A percentile compares a stretch with the other conserved stretches of the same genome.
Conservation (phyloP, 768 basidiomycete genomes). For the Calocera viscosa region DNA sequence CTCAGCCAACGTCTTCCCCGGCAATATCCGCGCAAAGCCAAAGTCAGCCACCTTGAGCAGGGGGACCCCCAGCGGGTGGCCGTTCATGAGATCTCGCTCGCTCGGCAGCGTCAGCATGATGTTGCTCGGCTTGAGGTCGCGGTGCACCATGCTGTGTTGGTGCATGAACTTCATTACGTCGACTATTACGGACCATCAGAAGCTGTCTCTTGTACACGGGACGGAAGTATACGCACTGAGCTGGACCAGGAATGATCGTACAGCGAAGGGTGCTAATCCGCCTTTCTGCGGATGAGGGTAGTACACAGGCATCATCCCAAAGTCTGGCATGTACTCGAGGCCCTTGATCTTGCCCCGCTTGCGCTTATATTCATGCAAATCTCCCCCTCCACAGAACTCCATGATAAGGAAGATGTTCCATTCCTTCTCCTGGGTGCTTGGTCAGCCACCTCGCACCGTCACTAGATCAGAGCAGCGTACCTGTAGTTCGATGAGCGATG, state of each 20-base stretch:
- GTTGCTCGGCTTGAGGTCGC: constrained; percentile 95
- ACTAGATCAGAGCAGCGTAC: constrained; percentile 35
- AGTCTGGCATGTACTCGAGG: constrained; percentile 63
- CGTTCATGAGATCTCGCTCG: constrained; percentile 29
- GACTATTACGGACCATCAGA: constrained; percentile 35
- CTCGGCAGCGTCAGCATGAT: constrained; percentile 14
- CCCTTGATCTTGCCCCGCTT: constrained; percentile 88
- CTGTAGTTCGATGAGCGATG: constrained; percentile 82
- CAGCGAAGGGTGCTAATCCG: constrained; percentile 79
- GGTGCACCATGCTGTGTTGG: constrained; percentile 78
- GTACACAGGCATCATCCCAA: constrained; percentile 60
- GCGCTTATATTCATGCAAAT: constrained; percentile 94
- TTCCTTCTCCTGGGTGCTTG: constrained; percentile 31
- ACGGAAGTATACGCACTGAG: constrained; percentile 44
- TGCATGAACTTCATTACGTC: constrained; percentile 88
- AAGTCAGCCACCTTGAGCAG: constrained; percentile 97
- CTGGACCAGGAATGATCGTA: constrained; percentile 84
- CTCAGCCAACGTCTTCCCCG: constrained; percentile 89
- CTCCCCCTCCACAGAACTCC: constrained; percentile 93
- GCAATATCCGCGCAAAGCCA: constrained; percentile 87
- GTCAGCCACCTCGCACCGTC: constrained; percentile 2
- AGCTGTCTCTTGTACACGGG: neutral
- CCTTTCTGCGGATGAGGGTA: constrained; percentile 87
- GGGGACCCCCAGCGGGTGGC: constrained; percentile 85
- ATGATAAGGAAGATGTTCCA: constrained; percentile 74